Evolutionary conservation across 2,329 filamentous ascomycete genomes (phyloP).

Genomic region (Basipetospora chlamydospora): DNA sequence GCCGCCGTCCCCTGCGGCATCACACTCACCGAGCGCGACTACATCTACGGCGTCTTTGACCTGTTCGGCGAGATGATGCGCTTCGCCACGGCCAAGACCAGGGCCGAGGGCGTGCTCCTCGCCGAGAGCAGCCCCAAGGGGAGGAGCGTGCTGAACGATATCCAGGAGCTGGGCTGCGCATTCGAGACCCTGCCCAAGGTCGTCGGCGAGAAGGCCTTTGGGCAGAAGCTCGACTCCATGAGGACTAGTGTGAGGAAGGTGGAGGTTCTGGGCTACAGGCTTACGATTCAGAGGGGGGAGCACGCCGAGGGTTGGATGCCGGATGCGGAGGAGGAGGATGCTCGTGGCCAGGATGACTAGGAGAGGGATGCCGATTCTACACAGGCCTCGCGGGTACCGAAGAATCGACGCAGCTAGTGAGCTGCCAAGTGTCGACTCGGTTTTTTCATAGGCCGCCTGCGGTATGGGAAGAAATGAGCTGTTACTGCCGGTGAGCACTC

Average conservation of each 20-base stretch:
- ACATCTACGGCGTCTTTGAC: slow-evolving; percentile 82
- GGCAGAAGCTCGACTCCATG: slow-evolving; percentile 78
- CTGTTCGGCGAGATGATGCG: slow-evolving; percentile 94
- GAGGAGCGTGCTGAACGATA: slow-evolving; percentile 60
- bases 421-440: no score
- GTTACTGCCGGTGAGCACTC: no score
- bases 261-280: slow-evolving; percentile 75
- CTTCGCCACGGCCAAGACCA: slow-evolving; percentile 68
- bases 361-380: no score
- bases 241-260: slow-evolving; percentile 84
- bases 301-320: slow-evolving; percentile 85
- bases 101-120: slow-evolving; percentile 55
- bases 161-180: slow-evolving; percentile 61
- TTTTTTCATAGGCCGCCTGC: neutral
- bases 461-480: neutral
- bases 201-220: slow-evolving; percentile 36
- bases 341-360: neutral
- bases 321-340: slow-evolving; percentile 35
- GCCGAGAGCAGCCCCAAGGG: slow-evolving; percentile 12
- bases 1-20: slow-evolving; percentile 35
- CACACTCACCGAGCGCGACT: slow-evolving; percentile 64
- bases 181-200: slow-evolving; percentile 60
- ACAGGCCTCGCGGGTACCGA: no score
- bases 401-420: no score
- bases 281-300: slow-evolving; percentile 77